Conservation (phyloP, 192 early-diverging fungal genomes). For the Physocladia obscura region DNA sequence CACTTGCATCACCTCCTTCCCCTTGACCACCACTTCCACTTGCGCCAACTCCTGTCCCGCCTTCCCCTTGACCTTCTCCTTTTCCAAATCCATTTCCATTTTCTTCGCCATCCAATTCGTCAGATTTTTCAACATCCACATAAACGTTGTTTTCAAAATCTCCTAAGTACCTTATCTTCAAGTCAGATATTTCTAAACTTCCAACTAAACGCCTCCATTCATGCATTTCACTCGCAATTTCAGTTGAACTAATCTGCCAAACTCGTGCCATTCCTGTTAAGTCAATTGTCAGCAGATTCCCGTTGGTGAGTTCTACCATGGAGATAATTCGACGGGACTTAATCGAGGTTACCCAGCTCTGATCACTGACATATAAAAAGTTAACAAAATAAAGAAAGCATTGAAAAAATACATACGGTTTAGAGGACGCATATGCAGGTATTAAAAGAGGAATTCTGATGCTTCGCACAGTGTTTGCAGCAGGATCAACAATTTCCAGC, state of each 20-base stretch:
- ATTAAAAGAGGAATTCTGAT: slow-evolving; percentile 14
- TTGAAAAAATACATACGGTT: too few relatives aligned
- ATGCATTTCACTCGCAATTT: slow-evolving; percentile 2
- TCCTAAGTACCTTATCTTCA: not conserved
- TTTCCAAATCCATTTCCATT: not conserved
- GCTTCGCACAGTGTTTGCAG: not conserved
- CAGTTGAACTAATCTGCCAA: not conserved
- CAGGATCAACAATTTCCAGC: slow-evolving; percentile 21
- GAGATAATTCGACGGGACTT: not conserved
- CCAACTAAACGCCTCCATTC: slow-evolving; percentile 23
- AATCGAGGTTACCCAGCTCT: too few relatives aligned
- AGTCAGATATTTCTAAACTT: not conserved
- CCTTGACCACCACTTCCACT: slow-evolving; percentile 9
- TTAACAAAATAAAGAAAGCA: too few relatives aligned
- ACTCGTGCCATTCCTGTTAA: slow-evolving; percentile 22
- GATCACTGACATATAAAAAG: not conserved
- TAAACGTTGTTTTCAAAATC: not conserved
- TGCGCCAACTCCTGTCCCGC: not conserved
- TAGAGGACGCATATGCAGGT: not conserved
- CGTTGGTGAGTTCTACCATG: slow-evolving; percentile 8
- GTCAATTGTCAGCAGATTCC: slow-evolving; percentile 10
- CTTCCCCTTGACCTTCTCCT: not conserved
- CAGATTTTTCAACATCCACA: not conserved
- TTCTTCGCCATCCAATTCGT: not conserved
- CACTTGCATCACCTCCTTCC: not conserved